Conservation (phyloP, 345 rosid species). For the Salix udensis region DNA sequence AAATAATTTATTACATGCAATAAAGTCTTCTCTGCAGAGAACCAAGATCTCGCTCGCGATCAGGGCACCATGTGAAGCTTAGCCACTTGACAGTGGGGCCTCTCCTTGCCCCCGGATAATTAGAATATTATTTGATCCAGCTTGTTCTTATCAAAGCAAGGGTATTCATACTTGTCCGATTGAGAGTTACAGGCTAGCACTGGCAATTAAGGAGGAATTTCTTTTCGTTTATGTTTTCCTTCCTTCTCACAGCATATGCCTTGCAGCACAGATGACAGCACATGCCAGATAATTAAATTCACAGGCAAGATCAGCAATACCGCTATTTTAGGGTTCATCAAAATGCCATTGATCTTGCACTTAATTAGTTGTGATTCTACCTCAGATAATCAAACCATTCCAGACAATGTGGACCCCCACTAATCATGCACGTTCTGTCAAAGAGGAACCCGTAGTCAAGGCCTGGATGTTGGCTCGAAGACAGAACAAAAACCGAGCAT, state of each 20-base stretch:
- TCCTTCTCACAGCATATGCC: background rate
- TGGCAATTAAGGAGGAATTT: too few relatives aligned
- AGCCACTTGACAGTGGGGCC: background rate
- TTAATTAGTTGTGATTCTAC: background rate
- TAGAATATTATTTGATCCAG: background rate
- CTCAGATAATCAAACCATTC: background rate
- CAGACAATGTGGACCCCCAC: background rate
- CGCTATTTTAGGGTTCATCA: background rate
- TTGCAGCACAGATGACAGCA: background rate
- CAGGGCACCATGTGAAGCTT: background rate
- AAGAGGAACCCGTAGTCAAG: background rate
- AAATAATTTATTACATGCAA: too few relatives aligned
- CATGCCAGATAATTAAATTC: background rate
- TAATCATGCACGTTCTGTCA: background rate
- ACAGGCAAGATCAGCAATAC: too few relatives aligned
- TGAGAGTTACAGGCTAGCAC: too few relatives aligned
- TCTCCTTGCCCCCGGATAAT: background rate
- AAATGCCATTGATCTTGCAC: background rate
- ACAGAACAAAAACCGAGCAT: background rate
- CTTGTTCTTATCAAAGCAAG: background rate
- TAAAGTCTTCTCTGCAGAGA: too few relatives aligned
- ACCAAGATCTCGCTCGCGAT: background rate
- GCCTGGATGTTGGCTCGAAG: background rate
- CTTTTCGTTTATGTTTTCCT: background rate
- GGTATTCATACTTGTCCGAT: background rate